Conservation (phyloP, 345 rosid genomes). For the Ricinus communis region DNA sequence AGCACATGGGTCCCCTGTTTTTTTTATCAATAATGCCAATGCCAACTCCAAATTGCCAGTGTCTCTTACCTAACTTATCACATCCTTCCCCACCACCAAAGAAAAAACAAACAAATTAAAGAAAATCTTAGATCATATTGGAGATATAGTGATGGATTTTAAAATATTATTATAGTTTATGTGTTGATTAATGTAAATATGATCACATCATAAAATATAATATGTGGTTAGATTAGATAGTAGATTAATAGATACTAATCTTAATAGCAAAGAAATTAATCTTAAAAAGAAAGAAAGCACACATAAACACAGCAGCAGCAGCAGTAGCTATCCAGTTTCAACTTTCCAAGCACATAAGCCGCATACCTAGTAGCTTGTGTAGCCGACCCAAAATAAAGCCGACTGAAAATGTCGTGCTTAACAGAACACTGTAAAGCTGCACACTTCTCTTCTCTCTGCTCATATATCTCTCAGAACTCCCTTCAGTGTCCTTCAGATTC, state of each 20-base stretch:
- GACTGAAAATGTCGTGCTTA: conserved; percentile 48
- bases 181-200: no score
- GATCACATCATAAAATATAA: no score
- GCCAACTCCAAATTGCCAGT: background rate
- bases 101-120: background rate
- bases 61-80: conserved; percentile 25
- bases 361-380: conserved; percentile 16
- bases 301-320: background rate
- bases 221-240: no score
- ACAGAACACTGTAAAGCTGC: conserved; percentile 53
- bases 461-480: conserved; percentile 42
- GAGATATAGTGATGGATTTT: no score
- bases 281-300: no score
- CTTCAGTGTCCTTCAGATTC: conserved; percentile 33
- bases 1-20: background rate
- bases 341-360: conserved; percentile 16
- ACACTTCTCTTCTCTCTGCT: conserved; percentile 21
- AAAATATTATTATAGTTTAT: no score
- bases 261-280: no score
- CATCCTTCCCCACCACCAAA: conserved; percentile 15
- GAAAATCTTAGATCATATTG: background rate
- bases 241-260: no score
- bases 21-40: conserved; percentile 11
- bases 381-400: conserved; percentile 30
- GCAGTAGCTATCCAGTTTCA: background rate